Percentiles rank a stretch among this genome's conserved stretches.
These are phyloP conservation scores for Saturnispora ahearnii DNA, from an alignment of 805 yeast species.

Conservation along the genomic window DNA sequence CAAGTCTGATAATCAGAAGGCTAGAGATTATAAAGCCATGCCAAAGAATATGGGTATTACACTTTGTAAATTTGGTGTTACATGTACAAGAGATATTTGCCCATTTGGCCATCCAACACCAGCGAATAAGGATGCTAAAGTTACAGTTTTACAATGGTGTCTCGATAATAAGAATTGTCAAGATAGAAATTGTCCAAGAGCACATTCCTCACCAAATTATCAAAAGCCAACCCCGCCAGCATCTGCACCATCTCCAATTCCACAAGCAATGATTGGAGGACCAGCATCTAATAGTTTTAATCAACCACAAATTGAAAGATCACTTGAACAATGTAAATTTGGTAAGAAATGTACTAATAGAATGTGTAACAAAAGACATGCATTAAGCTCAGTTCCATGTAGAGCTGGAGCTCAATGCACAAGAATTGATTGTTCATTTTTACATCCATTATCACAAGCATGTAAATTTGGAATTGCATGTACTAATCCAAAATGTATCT, in stretches of 20 bases:
- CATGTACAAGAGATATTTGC: slow-evolving; percentile 71
- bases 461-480: slow-evolving; percentile 78
- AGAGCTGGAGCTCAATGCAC: slow-evolving; percentile 75
- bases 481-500: slow-evolving; percentile 61
- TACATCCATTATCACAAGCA: slow-evolving; percentile 71
- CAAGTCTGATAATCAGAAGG: slow-evolving; percentile 24
- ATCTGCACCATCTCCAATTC: slow-evolving; percentile 14
- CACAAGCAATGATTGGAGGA: not conserved
- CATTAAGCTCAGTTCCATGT: slow-evolving; percentile 62
- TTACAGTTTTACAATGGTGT: slow-evolving; percentile 69
- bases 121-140: slow-evolving; percentile 64
- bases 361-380: slow-evolving; percentile 79
- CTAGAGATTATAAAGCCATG: slow-evolving; percentile 7
- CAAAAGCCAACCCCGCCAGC: slow-evolving; percentile 20
- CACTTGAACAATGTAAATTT: slow-evolving; percentile 76
- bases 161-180: slow-evolving; percentile 55
- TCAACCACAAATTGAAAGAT: slow-evolving; percentile 30
- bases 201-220: slow-evolving; percentile 72
- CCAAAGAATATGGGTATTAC: slow-evolving; percentile 34
- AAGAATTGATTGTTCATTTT: slow-evolving; percentile 71
- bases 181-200: slow-evolving; percentile 54
- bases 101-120: slow-evolving; percentile 92
- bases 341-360: slow-evolving; percentile 68
- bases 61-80: slow-evolving; percentile 66
- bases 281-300: not conserved